Evolutionary conservation across 257 asterid genomes (phyloP), one percentile per base, ranked within the genome.

Genomic region (Primulina tabacum): DNA sequence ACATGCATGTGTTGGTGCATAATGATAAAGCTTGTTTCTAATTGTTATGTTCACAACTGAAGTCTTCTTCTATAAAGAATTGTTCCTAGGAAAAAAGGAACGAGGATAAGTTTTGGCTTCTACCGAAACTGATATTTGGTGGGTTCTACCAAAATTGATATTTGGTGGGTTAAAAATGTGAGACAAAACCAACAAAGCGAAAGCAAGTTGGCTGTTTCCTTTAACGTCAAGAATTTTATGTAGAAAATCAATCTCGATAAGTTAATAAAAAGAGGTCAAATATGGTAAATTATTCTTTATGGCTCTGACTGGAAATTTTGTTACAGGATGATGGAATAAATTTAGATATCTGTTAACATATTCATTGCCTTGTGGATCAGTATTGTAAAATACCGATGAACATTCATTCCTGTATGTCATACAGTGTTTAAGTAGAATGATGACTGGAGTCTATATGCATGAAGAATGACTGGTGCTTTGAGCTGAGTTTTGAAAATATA

Each of bases 401-500:
- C 37, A 30, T 70, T 33, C 52, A 20, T 28, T 40, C 33, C 14
- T 16, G 58, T 43, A 28, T 1, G 29, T 29, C 33, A 35, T 14
- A 37, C 34, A 43, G 32, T 34, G 11, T 20, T 62, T 20, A 43
- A 43, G 62, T 60, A 43, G 47, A 62, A 16, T 16, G 20, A 50
- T 43, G 50, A 18, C 18, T 4, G 40, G 33, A 60, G 20, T 9
- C 30, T 7, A 47, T 16, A n/a, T 55, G 56, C 57, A 30, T 32
- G 24, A 67, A 34, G 47, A 62, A 60, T 65, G 63, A 55, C 67
- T 21, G 43, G 34, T 47, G 43, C 58, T 28, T 16, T 52, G 47
- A 56, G 76, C 64, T 76, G 33, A n/a, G 61, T 60, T 17, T 47
- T 50, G 58, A 30, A 47, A 71, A 28, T 75, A 37, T 16, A 8